Conservation (phyloP, 2,329 filamentous ascomycete species). For the Tothia fuscella region DNA sequence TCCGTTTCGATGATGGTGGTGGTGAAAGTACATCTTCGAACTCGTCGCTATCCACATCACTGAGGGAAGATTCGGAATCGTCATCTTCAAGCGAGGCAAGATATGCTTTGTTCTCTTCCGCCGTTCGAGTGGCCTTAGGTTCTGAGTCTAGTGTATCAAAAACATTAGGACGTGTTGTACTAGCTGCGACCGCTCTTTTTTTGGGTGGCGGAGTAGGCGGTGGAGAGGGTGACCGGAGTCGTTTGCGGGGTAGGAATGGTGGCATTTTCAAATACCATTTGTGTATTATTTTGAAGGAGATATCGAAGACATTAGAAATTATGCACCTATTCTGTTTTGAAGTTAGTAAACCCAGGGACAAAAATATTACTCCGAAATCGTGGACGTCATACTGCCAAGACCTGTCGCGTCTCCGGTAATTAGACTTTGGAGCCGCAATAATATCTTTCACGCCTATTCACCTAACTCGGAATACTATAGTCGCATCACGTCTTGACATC, state of each 20-base stretch:
- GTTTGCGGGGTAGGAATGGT: slow-evolving; percentile 9
- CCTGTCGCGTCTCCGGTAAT: too few species aligned
- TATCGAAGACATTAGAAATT: too few species aligned
- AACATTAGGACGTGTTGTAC: neutral
- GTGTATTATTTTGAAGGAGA: too few species aligned
- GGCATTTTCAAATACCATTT: too few species aligned
- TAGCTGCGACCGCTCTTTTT: neutral
- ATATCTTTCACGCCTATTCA: too few species aligned
- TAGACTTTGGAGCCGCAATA: too few species aligned
- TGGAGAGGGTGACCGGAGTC: slow-evolving; percentile 5
- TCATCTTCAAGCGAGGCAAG: neutral
- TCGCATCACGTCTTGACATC: too few species aligned
- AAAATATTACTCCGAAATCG: too few species aligned
- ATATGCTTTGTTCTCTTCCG: slow-evolving; percentile 6
- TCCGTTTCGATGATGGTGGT: slow-evolving; percentile 22
- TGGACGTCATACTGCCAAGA: too few species aligned
- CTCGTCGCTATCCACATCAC: slow-evolving; percentile 30
- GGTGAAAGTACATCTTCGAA: slow-evolving; percentile 35
- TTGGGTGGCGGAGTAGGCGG: neutral
- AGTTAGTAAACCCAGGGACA: too few species aligned
- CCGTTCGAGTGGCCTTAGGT: neutral
- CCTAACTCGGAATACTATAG: too few species aligned
- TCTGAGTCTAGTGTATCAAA: slow-evolving; percentile 4
- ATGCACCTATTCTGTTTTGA: too few species aligned
- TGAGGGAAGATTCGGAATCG: neutral